Evolutionary conservation across 2,329 filamentous ascomycete genomes (phyloP), one percentile per base, ranked within the genome.

Genomic region (Fusarium hostae): DNA sequence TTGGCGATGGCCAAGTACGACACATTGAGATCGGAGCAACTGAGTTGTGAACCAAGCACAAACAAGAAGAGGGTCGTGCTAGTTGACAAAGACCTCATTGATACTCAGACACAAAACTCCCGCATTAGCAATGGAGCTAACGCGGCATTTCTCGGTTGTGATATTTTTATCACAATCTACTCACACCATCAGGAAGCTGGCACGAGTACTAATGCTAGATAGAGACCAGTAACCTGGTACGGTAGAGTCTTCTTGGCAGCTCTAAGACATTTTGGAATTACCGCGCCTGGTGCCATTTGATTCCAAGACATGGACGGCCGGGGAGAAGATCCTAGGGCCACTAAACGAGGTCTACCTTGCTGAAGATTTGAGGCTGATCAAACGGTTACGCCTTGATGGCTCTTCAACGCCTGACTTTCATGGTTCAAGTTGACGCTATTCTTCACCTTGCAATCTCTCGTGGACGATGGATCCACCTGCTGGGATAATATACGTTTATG

Each of bases 21-120:
- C 16, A 51, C 16, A 20, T 26, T 6, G 16, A 37, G 30, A 51
- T 15, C 16, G 22, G 34, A 52, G 30, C 22, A 61, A 43, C 32
- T 26, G 16, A 9, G 35, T 41, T 66, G 18, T 47, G 34, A 48
- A 37, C 45, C 10, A 22, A 34, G 68, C 37, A 64, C 50, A 55
- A 59, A 43, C 54, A 44, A 51, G 52, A 59, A n/a, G 40, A 50
- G 68, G 68, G 16, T 68, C 63, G 63, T 71, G 68, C 68, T 39
- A 35, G 20, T 34, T 59, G 37, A 44, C 34, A 54, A 54, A 58
- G 32, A 30, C 40, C 37, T 50, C 44, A 35, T 39, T 13, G 30
- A 41, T 45, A 28, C 28, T 50, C 41, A 44, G 32, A 54, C 16
- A 18, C 37, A 52, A 30, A 37, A 34, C 56, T 32, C 10, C 43